Percentiles rank a stretch among this genome's conserved stretches.
These are phyloP conservation scores for Croton laevigatus DNA, from an alignment of 441 rosid species.

Conservation along the genomic window DNA sequence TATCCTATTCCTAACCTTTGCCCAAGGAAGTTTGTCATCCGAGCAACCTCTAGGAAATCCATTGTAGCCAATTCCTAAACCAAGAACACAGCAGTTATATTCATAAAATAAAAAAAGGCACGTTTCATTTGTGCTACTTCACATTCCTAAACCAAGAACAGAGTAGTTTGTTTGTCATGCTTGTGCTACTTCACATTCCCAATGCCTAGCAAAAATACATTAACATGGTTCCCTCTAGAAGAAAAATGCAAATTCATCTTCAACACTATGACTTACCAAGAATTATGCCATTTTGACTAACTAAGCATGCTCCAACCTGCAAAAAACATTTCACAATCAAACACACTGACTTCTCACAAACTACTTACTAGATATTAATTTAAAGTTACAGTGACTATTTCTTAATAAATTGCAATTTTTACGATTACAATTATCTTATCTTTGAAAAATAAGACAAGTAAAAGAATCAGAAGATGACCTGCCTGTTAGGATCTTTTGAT, in stretches of 20 bases:
- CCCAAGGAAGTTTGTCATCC: slow-evolving; percentile 97
- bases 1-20: slow-evolving; percentile 75
- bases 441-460: not conserved
- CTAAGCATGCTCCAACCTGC: slow-evolving; percentile 98
- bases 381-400: not conserved
- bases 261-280: slow-evolving; percentile 47
- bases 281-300: slow-evolving; percentile 78
- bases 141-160: slow-evolving; percentile 22
- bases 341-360: not conserved
- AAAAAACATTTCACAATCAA: slow-evolving; percentile 1
- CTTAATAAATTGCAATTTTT: not conserved
- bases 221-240: no score
- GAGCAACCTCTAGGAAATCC: slow-evolving; percentile 99
- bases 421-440: not conserved
- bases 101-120: no score
- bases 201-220: no score
- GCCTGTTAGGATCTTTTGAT: slow-evolving; percentile 97
- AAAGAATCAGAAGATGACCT: slow-evolving; percentile 44
- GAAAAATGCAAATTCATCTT: not conserved
- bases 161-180: not conserved
- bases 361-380: not conserved
- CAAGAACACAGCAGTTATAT: slow-evolving; percentile 9
- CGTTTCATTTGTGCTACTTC: not conserved
- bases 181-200: not conserved
- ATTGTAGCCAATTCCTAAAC: slow-evolving; percentile 88